A percentile compares a stretch with the other conserved stretches of the same genome.
Evolutionary conservation across 2,329 filamentous ascomycete genomes (phyloP).

Genomic region (Septoria linicola): DNA sequence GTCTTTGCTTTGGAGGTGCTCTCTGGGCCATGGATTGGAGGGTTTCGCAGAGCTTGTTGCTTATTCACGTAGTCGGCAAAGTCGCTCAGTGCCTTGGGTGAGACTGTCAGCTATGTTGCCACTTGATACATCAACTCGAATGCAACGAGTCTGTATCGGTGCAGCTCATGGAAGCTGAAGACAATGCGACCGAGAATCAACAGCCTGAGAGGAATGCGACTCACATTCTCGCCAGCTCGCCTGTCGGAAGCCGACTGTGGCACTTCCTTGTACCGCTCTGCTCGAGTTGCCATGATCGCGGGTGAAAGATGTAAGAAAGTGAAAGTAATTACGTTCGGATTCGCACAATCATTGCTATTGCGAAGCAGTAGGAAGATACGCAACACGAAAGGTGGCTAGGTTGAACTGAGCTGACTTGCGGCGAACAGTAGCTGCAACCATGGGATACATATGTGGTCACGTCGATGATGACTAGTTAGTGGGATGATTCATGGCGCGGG

Average conservation of each 20-base stretch:
- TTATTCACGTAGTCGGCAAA: constrained; percentile 98
- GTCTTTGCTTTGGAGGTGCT: constrained; percentile 50
- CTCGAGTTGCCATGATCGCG: constrained; percentile 34
- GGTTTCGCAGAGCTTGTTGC: constrained; percentile 71
- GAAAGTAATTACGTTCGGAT: constrained; percentile 13
- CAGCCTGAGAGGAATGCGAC: no score
- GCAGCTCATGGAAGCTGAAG: no score
- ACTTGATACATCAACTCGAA: no score
- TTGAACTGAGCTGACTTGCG: no score
- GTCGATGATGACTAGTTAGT: no score
- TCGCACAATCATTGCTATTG: constrained; percentile 17
- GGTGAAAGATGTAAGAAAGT: constrained; percentile 11
- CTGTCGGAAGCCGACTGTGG: constrained; percentile 69
- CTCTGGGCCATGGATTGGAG: constrained; percentile 35
- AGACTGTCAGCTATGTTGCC: neutral
- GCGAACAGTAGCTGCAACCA: no score
- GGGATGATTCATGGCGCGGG: neutral
- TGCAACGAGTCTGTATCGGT: no score
- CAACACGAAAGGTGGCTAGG: no score
- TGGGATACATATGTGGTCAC: no score
- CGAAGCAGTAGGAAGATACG: neutral
- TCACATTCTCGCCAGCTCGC: constrained; percentile 79
- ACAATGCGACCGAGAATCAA: no score
- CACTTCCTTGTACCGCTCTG: constrained; percentile 39
- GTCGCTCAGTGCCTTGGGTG: constrained; percentile 73